Conservation (phyloP, 192 early-diverging fungal species). For the Podila horticola region DNA sequence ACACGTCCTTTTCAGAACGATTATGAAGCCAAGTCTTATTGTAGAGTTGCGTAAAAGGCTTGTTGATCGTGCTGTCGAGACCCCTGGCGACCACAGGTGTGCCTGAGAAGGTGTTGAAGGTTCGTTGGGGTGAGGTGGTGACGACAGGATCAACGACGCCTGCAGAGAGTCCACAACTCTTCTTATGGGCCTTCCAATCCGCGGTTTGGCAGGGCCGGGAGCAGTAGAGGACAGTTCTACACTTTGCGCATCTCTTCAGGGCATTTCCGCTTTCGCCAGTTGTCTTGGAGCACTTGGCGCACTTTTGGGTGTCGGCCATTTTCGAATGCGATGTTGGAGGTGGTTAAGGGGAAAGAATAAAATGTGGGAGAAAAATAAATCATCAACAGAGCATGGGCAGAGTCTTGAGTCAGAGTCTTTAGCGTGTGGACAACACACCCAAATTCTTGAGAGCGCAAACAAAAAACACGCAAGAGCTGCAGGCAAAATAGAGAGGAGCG, state of each 20-base stretch:
- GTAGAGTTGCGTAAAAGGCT: constrained; percentile 19
- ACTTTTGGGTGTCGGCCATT: constrained; percentile 14
- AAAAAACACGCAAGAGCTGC: too few species aligned
- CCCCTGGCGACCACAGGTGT: constrained; percentile 13
- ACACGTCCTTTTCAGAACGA: constrained; percentile 25
- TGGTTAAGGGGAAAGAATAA: too few species aligned
- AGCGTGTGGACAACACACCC: too few species aligned
- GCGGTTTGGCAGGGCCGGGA: constrained; percentile 15
- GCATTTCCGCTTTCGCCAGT: constrained; percentile 10
- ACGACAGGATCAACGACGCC: constrained; percentile 14
- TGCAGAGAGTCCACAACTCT: constrained; percentile 21
- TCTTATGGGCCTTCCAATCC: constrained; percentile 18
- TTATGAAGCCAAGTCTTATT: constrained; percentile 17
- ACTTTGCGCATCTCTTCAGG: constrained; percentile 22
- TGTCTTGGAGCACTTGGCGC: constrained; percentile 23
- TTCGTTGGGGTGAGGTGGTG: constrained; percentile 6
- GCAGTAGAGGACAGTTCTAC: constrained; percentile 16
- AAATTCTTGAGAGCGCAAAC: too few species aligned
- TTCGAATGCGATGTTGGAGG: background rate
- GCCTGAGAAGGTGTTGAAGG: constrained; percentile 15
- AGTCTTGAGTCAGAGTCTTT: too few species aligned
- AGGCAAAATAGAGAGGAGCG: too few species aligned
- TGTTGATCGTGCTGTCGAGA: constrained; percentile 7
- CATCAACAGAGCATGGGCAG: too few species aligned
- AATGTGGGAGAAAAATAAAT: too few species aligned